Evolutionary conservation across 495 filamentous ascomycete genomes (phyloP), one percentile per base, ranked within the genome.

Genomic region (Ramalina peruviana): DNA sequence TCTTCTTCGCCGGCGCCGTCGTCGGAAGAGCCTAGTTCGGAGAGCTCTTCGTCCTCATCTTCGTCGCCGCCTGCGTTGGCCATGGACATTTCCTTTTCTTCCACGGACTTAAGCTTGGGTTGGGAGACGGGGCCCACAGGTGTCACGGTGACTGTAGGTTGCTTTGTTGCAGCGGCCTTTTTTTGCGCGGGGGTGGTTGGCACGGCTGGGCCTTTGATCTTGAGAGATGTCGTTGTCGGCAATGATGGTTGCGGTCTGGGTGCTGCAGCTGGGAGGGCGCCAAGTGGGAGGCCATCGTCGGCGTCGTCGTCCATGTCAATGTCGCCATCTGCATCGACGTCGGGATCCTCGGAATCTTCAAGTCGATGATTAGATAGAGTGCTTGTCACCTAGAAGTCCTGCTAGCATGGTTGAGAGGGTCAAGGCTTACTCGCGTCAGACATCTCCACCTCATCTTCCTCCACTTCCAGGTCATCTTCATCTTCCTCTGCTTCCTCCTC

Each of bases 11-110:
- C 73, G 6, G 16, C 40, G 10, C 80, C 13, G 9, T 48, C 45
- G 16, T 71, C 70, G 21, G 69, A 65, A 20, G 65, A 67, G 9
- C 64, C 64, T 2, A 70, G 51, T 26, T 69, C 66, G n/a, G 66
- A 69, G 7, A 71, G 61, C 51, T 72, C 66, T 21, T 71, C 68
- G 30, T 33, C 30, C 9, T 33, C 30, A 13, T 33, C 30, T 13
- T 33, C 42, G 25, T 71, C 70, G 36, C 71, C 69, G 36, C 71
- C 69, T 15, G 65, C 73, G 6, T 74, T 69, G 11, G 67, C 73
- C 50, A 79, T 56, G 46, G 72, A 68, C 69, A 80, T 75, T 59
- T 80, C 77, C 51, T 79, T 82, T 16, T 64, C 67, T 60, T 81
- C 78, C 1, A 82, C 76, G 17, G 68, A 66, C 58, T 77, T 76